Evolutionary conservation across 2,329 filamentous ascomycete genomes (phyloP), one percentile per base, ranked within the genome.

Genomic region (Cordyceps cateniannulata): DNA sequence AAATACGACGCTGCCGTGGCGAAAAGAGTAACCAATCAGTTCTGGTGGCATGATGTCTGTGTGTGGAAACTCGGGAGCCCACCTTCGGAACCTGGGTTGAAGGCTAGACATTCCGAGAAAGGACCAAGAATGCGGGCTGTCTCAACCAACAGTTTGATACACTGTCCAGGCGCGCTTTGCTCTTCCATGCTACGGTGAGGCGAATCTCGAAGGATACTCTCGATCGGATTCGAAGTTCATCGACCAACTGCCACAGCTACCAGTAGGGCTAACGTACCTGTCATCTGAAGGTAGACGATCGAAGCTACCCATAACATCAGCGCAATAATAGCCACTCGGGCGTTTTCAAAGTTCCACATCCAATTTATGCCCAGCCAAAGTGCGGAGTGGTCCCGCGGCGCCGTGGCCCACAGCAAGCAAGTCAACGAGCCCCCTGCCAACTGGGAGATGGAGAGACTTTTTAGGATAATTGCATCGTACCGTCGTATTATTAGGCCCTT

Each of bases 1-100:
- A 12, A 49, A 48, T 51, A 20, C 47, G 47, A 59, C 56, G 8
- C 48, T 51, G 56, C 14, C 25, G 56, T 51, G 56, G 56, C 56
- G 1, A 58, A 20, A 29, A 5, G 29, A 51, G 50, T 44, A 58
- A 12, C 48, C 47, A 25, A 44, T 24, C 1, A 5, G 16, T 12
- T 9, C 7, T 27, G 12, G 40, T 47, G 25, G 32, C 40, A 22
- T 32, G 42, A 40, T 16, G 10, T 29, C 18, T 14, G 38, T 42
- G 38, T 7, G 25, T 25, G 49, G 32, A 12, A 24, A 35, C 32
- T 35, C 5, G 32, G 12, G 32, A 27, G 51, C 35, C 22, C 25
- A 35, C 24, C 16, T n/a, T 25, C 10, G 20, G 42, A 35, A 38
- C 16, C 9, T 18, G 24, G 50, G 35, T 5, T 40, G 24, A 54